Conservation (phyloP, 495 filamentous ascomycete species). For the Penicillium samsonianum region DNA sequence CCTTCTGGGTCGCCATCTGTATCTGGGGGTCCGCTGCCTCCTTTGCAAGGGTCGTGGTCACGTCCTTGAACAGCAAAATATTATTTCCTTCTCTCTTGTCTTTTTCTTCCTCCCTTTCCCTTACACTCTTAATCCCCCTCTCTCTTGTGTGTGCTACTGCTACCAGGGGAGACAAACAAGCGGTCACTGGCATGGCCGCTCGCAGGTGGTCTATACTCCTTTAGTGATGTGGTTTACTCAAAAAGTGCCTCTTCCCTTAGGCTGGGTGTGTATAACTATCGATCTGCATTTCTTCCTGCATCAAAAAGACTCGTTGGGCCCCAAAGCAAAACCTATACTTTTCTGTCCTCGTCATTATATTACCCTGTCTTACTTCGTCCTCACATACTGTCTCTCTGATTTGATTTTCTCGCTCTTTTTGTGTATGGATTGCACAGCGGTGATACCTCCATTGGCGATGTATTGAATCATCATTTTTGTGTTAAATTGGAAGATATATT, state of each 20-base stretch:
- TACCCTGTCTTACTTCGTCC: not conserved
- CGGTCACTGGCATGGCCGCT: conserved; percentile 29
- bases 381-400: not conserved
- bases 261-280: conserved; percentile 20
- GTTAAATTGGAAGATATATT: not conserved
- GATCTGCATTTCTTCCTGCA: conserved; percentile 12
- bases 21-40: conserved; percentile 24
- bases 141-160: not conserved
- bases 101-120: conserved; percentile 7
- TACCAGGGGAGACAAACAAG: conserved; percentile 4
- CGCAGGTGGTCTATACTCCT: conserved; percentile 8
- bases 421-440: conserved; percentile 14
- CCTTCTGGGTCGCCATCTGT: conserved; percentile 19
- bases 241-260: conserved; percentile 12
- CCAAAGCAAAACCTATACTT: not conserved
- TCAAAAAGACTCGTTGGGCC: not conserved
- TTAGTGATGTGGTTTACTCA: conserved; percentile 4
- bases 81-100: conserved; percentile 4
- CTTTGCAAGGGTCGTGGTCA: conserved; percentile 29
- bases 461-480: conserved; percentile 3
- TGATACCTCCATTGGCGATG: conserved; percentile 25
- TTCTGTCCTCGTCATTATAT: not conserved
- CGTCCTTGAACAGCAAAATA: conserved; percentile 17
- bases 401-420: conserved; percentile 1
- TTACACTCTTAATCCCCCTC: conserved; percentile 8